Evolutionary conservation across 768 basidiomycete genomes (phyloP), one percentile per base, ranked within the genome.

Genomic region (Russula ochroleuca): DNA sequence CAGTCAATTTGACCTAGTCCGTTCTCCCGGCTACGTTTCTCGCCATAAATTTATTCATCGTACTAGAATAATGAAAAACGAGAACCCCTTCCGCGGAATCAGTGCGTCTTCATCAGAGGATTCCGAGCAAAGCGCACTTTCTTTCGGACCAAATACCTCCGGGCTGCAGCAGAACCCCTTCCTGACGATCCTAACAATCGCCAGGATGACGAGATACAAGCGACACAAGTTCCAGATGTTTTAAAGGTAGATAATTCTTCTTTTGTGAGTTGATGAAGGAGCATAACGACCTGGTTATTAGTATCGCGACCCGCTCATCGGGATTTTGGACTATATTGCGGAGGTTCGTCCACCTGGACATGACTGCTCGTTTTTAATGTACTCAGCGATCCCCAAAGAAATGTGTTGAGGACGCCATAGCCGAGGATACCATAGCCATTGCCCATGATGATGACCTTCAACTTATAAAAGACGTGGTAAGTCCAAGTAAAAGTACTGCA

Each of bases 51-150:
- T 50, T 3, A 50, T 17, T 14, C 9, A 25, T 23, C 0, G 8
- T 21, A 21, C 2, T 25, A 49, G 23, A 3, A 0, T 19, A 2
- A 19, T n/a, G 15, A 38, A 15, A 21, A 15, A n/a, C 25, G 1
- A 19, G 21, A 23, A 9, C 28, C 11, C 13, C n/a, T 5, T n/a
- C n/a, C n/a, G n/a, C n/a, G n/a, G 48, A 25, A 62, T 37, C 63
- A 64, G 6, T 64, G 63, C 7, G 45, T 64, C 9, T 64, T 64
- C 41, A 47, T 64, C 23, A 52, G 43, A n/a, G 63, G 63, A 15
- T 64, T 53, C n/a, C 58, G 63, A 11, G 58, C 63, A 4, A 64
- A 61, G 14, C 55, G 62, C 17, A n/a, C 38, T 17, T 21, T 62
- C 31, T 62, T 23, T 47, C 40, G 33, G 31, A 38, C 13, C 52